Evolutionary conservation across 345 rosid genomes (phyloP).

Genomic region (Carallia pectinifolia): DNA sequence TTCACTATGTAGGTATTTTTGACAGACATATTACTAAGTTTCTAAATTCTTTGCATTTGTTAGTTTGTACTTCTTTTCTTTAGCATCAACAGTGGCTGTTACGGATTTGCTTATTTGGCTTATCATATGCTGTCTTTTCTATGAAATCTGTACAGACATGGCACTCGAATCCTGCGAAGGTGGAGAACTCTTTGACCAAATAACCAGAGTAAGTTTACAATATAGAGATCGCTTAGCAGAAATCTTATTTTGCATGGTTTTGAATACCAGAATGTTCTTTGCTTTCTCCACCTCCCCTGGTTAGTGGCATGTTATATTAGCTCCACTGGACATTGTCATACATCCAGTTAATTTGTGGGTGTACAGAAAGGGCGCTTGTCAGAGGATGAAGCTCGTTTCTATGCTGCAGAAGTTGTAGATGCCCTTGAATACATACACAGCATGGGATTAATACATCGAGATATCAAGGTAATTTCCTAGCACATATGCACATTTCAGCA

Average conservation of each 20-base stretch:
- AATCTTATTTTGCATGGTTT: background rate
- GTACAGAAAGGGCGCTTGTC: slow-evolving; percentile 74
- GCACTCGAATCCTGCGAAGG: slow-evolving; percentile 99
- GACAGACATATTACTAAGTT: slow-evolving; percentile 10
- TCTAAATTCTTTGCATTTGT: background rate
- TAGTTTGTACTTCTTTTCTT: slow-evolving; percentile 7
- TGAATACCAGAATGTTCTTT: background rate
- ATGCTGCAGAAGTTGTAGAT: slow-evolving; percentile 88
- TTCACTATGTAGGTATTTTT: slow-evolving; percentile 74
- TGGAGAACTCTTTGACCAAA: slow-evolving; percentile 97
- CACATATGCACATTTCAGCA: slow-evolving; percentile 5
- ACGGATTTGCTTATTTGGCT: slow-evolving; percentile 11
- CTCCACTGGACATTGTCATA: background rate
- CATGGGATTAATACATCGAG: slow-evolving; percentile 95
- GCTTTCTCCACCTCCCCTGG: background rate
- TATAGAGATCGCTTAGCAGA: background rate
- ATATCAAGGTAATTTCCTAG: slow-evolving; percentile 67
- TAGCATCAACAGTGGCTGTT: background rate
- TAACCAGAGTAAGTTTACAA: slow-evolving; percentile 72
- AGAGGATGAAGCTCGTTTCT: slow-evolving; percentile 91
- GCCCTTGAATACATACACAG: slow-evolving; percentile 92
- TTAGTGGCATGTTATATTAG: background rate
- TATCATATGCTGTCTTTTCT: slow-evolving; percentile 29
- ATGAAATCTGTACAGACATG: slow-evolving; percentile 61
- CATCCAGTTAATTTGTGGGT: slow-evolving; percentile 13